Conservation (phyloP, 2,329 filamentous ascomycete genomes). For the Fusarium guadeloupense region DNA sequence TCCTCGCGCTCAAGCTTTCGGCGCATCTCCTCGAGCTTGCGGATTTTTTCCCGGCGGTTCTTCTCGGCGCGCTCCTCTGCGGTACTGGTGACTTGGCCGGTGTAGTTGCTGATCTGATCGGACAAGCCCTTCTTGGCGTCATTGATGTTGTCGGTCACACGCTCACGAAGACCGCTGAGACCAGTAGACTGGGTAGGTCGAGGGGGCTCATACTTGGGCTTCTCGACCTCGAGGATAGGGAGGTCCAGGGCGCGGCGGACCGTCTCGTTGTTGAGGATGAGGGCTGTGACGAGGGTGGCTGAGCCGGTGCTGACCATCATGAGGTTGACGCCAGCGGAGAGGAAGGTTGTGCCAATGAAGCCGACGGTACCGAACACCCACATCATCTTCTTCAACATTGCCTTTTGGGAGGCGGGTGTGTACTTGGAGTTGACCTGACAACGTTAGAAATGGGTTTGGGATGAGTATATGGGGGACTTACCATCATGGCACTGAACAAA, state of each 20-base stretch:
- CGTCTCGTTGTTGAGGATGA: constrained; percentile 50
- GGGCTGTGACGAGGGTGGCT: constrained; percentile 49
- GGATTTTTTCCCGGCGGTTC: constrained; percentile 48
- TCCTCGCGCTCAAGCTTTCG: constrained; percentile 50
- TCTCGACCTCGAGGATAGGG: constrained; percentile 45
- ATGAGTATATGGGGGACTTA: constrained; percentile 41
- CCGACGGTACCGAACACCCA: constrained; percentile 56
- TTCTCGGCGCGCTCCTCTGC: constrained; percentile 49
- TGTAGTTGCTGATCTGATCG: constrained; percentile 48
- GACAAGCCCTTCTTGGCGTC: constrained; percentile 52
- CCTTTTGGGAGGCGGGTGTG: constrained; percentile 45
- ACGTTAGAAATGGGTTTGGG: constrained; percentile 25
- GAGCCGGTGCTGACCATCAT: constrained; percentile 56
- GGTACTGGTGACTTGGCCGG: constrained; percentile 46
- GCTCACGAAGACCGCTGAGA: constrained; percentile 44
- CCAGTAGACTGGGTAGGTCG: constrained; percentile 38
- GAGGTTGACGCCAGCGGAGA: constrained; percentile 60
- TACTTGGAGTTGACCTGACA: constrained; percentile 50
- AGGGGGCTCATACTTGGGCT: constrained; percentile 50
- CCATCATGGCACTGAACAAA: constrained; percentile 66
- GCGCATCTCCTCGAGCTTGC: constrained; percentile 49
- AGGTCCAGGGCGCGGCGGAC: constrained; percentile 53
- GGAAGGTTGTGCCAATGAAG: constrained; percentile 57
- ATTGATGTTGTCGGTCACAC: constrained; percentile 46
- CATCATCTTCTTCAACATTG: constrained; percentile 54